A percentile compares a stretch with the other conserved stretches of the same genome.
Conservation (phyloP, 2,329 filamentous ascomycete genomes). For the Colletotrichum tropicicola region DNA sequence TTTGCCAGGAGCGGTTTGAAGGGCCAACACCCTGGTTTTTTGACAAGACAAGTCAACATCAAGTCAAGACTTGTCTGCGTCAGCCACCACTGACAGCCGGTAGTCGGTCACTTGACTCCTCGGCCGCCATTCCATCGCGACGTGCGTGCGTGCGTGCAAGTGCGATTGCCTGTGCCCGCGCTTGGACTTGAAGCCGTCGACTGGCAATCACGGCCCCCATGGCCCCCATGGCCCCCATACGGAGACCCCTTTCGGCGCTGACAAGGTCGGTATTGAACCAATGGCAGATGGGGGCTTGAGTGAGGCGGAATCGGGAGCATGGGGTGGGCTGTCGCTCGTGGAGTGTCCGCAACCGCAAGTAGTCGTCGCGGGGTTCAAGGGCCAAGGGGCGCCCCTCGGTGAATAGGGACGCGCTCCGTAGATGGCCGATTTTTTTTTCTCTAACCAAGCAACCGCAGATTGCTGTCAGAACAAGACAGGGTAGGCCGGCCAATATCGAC, state of each 20-base stretch:
- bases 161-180: constrained; percentile 17
- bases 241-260: not conserved
- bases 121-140: constrained; percentile 7
- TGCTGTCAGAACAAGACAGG: constrained; percentile 21
- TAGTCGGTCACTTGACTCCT: not conserved
- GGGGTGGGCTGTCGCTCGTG: constrained; percentile 16
- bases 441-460: constrained; percentile 27
- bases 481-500: constrained; percentile 12
- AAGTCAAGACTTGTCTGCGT: constrained; percentile 4
- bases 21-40: not conserved
- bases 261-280: constrained; percentile 18
- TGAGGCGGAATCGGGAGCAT: constrained; percentile 13
- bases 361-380: constrained; percentile 22
- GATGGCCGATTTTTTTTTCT: constrained; percentile 14
- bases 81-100: not conserved
- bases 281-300: constrained; percentile 10
- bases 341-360: constrained; percentile 3
- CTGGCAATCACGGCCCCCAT: not conserved
- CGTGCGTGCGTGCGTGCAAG: constrained; percentile 3
- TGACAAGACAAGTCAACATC: constrained; percentile 1
- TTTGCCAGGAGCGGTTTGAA: constrained; percentile 8
- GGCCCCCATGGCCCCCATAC: not conserved
- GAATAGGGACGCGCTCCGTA: not conserved
- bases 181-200: constrained; percentile 18
- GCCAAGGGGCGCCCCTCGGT: constrained; percentile 5